A percentile compares a stretch with the other conserved stretches of the same genome.
Conservation (phyloP, 1,284 basidiomycete genomes). For the Cryptococcus neoformans region DNA sequence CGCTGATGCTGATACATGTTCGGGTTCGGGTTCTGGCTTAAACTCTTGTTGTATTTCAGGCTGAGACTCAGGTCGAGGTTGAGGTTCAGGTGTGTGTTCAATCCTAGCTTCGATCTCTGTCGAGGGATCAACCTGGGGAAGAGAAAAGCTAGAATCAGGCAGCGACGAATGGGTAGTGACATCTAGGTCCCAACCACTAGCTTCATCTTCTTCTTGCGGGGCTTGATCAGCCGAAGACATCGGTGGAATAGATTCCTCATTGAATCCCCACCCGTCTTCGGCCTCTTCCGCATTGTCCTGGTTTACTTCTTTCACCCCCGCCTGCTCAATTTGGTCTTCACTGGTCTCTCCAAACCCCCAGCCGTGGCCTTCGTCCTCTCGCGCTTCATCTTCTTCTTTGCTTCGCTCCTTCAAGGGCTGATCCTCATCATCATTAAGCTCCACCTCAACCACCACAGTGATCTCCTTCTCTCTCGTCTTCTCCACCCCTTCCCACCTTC, state of each 20-base stretch:
- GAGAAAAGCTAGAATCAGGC: not conserved
- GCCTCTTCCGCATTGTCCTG: not conserved
- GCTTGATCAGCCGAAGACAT: not conserved
- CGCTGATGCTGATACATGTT: not conserved
- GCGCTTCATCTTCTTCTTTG: not conserved
- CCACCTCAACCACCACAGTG: slow-evolving; percentile 25
- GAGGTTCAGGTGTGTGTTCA: no score
- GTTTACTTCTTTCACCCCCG: slow-evolving; percentile 5
- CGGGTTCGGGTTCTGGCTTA: not conserved
- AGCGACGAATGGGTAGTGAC: not conserved
- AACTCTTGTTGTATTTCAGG: not conserved
- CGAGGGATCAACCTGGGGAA: not conserved
- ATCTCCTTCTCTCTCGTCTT: slow-evolving; percentile 13
- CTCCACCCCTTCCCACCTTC: slow-evolving; percentile 16
- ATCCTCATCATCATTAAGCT: slow-evolving; percentile 12
- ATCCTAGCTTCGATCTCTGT: no score
- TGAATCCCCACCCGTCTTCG: not conserved
- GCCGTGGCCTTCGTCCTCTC: slow-evolving; percentile 24
- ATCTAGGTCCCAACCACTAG: slow-evolving; percentile 20
- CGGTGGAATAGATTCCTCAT: not conserved
- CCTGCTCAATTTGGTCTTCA: not conserved
- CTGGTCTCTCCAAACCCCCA: slow-evolving; percentile 50
- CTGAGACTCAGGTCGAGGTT: no score
- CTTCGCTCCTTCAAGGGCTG: not conserved
- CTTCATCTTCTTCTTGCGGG: slow-evolving; percentile 3